Evolutionary conservation across 192 early-diverging fungal genomes (phyloP).

Genomic region (Hyaloraphidium curvatum): DNA sequence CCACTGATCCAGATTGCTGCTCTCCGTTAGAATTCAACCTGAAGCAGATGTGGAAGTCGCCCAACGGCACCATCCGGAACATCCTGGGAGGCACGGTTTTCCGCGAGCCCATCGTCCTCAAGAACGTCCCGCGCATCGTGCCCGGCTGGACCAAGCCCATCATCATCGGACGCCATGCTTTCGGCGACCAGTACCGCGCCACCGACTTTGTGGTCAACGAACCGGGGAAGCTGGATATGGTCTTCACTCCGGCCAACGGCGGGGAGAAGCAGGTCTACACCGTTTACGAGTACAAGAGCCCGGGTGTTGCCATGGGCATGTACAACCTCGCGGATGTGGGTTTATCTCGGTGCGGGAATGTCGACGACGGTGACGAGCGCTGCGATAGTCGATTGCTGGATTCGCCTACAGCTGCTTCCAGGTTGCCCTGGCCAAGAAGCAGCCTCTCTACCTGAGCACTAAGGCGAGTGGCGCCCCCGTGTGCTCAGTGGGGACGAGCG

Average conservation of each 20-base stretch:
- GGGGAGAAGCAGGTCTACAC: slow-evolving; percentile 37
- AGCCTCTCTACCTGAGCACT: slow-evolving; percentile 87
- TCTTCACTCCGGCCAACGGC: slow-evolving; percentile 73
- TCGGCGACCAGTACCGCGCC: slow-evolving; percentile 95
- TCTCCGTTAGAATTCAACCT: slow-evolving; percentile 58
- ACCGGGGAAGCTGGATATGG: slow-evolving; percentile 77
- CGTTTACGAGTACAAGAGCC: slow-evolving; percentile 68
- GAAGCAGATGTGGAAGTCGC: slow-evolving; percentile 97
- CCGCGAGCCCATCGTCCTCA: slow-evolving; percentile 89
- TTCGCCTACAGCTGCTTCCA: slow-evolving; percentile 94
- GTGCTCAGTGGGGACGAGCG: too few relatives aligned
- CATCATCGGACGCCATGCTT: slow-evolving; percentile 88
- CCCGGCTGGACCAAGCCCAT: slow-evolving; percentile 55
- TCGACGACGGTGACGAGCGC: neutral
- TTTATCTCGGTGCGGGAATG: neutral
- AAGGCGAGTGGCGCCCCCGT: too few relatives aligned
- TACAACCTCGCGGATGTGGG: slow-evolving; percentile 66
- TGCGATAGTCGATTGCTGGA: slow-evolving; percentile 54
- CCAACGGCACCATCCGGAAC: slow-evolving; percentile 93
- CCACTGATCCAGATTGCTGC: neutral
- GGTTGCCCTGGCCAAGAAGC: slow-evolving; percentile 69
- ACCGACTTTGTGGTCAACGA: slow-evolving; percentile 87
- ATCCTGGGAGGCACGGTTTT: slow-evolving; percentile 94
- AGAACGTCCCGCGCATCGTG: slow-evolving; percentile 77
- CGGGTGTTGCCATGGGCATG: slow-evolving; percentile 90